Conservation (phyloP, 768 basidiomycete genomes). For the Aureoboletus auriporus region DNA sequence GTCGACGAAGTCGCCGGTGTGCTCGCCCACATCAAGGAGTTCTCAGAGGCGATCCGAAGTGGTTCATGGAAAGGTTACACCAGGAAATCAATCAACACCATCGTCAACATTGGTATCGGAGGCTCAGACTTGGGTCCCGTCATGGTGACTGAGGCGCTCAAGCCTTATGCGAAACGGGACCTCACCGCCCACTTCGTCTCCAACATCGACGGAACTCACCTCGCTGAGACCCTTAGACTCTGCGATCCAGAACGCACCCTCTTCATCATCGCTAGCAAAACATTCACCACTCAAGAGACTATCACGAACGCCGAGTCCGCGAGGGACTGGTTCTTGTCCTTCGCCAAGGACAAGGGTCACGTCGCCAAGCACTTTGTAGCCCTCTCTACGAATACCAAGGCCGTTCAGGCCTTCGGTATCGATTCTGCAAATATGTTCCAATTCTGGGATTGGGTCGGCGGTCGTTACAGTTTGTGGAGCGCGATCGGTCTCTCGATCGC, state of each 20-base stretch:
- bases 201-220: constrained; percentile 97
- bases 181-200: constrained; percentile 87
- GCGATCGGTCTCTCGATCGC: constrained; percentile 96
- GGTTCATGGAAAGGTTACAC: constrained; percentile 98
- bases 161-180: constrained; percentile 87
- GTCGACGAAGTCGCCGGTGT: constrained; percentile 80
- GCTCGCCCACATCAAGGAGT: constrained; percentile 87
- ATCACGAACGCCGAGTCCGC: constrained; percentile 98
- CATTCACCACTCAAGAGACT: constrained; percentile 99
- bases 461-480: constrained; percentile 97
- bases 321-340: constrained; percentile 86
- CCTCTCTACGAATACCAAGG: constrained; percentile 92
- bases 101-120: constrained; percentile 99
- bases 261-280: constrained; percentile 99
- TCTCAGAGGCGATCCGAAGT: constrained; percentile 77
- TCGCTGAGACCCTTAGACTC: constrained; percentile 78
- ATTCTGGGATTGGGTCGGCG: constrained; percentile 99
- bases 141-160: constrained; percentile 98
- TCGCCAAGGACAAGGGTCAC: constrained; percentile 82
- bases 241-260: constrained; percentile 91
- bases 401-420: constrained; percentile 93
- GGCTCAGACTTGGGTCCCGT: constrained; percentile 97
- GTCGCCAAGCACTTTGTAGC: constrained; percentile 99
- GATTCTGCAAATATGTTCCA: constrained; percentile 93
- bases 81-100: constrained; percentile 87